Evolutionary conservation across 371 early-diverging fungal species (phyloP).

Genomic region (Mortierella sp.): DNA sequence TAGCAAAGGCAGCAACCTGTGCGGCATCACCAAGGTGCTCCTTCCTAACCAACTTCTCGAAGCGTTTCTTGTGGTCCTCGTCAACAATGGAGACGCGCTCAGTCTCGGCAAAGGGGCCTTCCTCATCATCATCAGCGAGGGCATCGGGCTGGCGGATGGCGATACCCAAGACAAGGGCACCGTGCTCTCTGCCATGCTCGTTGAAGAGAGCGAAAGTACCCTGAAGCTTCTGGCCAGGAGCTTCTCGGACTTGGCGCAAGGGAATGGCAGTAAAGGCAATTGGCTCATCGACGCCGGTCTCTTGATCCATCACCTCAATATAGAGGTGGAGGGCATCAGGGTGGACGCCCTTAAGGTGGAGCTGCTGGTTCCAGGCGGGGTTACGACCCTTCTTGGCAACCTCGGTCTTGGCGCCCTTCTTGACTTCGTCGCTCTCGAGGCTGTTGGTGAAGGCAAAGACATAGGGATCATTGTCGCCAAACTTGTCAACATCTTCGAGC

Average conservation of each 20-base stretch:
- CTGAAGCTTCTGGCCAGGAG: conserved; percentile 53
- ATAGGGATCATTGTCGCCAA: conserved; percentile 51
- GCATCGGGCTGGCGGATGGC: conserved; percentile 34
- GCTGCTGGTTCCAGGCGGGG: conserved; percentile 63
- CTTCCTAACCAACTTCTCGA: conserved; percentile 57
- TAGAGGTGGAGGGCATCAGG: conserved; percentile 57
- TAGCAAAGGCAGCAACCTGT: conserved; percentile 53
- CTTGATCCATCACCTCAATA: conserved; percentile 65
- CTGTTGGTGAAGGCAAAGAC: conserved; percentile 11
- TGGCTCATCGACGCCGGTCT: conserved; percentile 54
- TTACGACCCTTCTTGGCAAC: conserved; percentile 29
- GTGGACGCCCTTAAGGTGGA: conserved; percentile 41
- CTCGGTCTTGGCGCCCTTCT: conserved; percentile 55
- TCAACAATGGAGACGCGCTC: too few species aligned
- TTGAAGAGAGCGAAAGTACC: conserved; percentile 58
- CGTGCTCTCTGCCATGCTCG: conserved; percentile 57
- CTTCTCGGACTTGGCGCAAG: conserved; percentile 58
- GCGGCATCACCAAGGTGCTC: conserved; percentile 58
- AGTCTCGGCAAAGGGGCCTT: conserved; percentile 5
- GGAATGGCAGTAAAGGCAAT: conserved; percentile 70
- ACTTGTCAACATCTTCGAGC: conserved; percentile 41
- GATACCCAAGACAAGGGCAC: conserved; percentile 58
- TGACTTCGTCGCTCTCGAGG: conserved; percentile 50
- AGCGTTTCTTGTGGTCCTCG: conserved; percentile 54
- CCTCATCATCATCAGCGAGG: not conserved